Conservation (phyloP, 2,329 filamentous ascomycete genomes). For the Raffaelea ambrosiae region DNA sequence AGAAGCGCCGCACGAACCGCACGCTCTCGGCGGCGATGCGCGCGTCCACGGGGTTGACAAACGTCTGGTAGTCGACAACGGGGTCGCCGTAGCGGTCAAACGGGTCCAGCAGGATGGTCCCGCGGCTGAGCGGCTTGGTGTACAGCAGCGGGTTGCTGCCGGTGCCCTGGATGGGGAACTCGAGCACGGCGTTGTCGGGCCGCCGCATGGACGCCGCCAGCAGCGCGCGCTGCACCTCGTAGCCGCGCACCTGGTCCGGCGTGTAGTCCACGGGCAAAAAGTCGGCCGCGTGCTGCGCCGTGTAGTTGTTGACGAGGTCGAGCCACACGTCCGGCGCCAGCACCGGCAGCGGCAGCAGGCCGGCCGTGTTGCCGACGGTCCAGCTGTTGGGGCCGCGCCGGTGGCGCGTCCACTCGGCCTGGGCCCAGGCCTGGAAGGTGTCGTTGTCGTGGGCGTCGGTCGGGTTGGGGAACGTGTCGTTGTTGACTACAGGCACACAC, state of each 20-base stretch:
- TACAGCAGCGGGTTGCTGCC: background rate
- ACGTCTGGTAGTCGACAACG: constrained; percentile 5
- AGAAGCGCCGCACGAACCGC: constrained; percentile 2
- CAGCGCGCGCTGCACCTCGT: too few relatives aligned
- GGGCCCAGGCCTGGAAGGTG: background rate
- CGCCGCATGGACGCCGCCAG: background rate
- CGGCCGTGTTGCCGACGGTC: constrained; percentile 2
- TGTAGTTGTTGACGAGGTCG: too few relatives aligned
- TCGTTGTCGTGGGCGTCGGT: constrained; percentile 1
- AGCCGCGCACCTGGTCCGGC: background rate
- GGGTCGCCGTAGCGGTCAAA: background rate
- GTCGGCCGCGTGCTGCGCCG: background rate
- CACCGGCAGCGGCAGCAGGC: constrained; percentile 3
- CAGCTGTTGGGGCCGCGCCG: constrained; percentile 1
- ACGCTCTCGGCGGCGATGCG: constrained; percentile 2
- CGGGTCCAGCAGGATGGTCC: constrained; percentile 5
- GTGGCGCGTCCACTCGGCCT: constrained; percentile 2
- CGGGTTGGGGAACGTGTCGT: constrained; percentile 1
- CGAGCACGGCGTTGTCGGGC: constrained; percentile 4
- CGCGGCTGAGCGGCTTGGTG: constrained; percentile 5
- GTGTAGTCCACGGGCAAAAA: background rate
- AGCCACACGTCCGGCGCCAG: background rate
- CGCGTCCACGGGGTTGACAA: constrained; percentile 7
- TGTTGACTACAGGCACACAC: background rate
- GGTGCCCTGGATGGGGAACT: constrained; percentile 5